phyloP scores from a whole-genome alignment of 192 early-diverging fungal species.

The Rhizophlyctis rosea region DNA sequence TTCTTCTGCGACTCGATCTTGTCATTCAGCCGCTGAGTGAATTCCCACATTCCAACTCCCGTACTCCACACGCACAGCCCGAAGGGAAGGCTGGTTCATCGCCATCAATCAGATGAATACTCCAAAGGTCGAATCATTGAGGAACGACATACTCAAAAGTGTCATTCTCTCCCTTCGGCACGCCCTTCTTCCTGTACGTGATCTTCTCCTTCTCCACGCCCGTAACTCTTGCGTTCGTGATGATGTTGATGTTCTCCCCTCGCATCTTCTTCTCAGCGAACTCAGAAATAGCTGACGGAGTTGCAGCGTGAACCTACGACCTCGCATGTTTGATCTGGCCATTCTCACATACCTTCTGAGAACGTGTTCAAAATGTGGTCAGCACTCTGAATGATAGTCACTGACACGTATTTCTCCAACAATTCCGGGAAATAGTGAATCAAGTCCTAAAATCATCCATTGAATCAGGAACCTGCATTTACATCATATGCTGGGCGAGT shows the following conservation, averaged over 20 bases:
- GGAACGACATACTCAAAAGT: constrained; percentile 52
- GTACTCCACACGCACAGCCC: constrained; percentile 41
- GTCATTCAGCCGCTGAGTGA: constrained; percentile 43
- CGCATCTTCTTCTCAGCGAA: constrained; percentile 65
- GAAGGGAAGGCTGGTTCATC: constrained; percentile 20
- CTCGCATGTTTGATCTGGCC: not conserved
- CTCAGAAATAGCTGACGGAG: constrained; percentile 43
- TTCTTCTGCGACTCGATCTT: constrained; percentile 54
- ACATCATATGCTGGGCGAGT: no score
- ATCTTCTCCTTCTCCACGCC: constrained; percentile 53
- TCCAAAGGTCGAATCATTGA: not conserved
- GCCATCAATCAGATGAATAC: constrained; percentile 5
- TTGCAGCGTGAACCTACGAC: not conserved
- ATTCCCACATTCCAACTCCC: constrained; percentile 32
- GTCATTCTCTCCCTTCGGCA: constrained; percentile 37
- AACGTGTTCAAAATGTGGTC: constrained; percentile 76
- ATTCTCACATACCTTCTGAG: constrained; percentile 31
- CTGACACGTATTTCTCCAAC: constrained; percentile 47
- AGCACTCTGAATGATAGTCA: constrained; percentile 64
- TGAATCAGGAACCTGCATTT: no score
- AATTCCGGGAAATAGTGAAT: constrained; percentile 60
- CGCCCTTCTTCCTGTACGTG: constrained; percentile 50
- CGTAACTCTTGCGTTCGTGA: constrained; percentile 67
- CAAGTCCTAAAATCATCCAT: constrained; percentile 35
- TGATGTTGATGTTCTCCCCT: constrained; percentile 61